These are phyloP conservation scores for Erodium maritimum DNA, from an alignment of 345 rosid species.

Conservation along the genomic window DNA sequence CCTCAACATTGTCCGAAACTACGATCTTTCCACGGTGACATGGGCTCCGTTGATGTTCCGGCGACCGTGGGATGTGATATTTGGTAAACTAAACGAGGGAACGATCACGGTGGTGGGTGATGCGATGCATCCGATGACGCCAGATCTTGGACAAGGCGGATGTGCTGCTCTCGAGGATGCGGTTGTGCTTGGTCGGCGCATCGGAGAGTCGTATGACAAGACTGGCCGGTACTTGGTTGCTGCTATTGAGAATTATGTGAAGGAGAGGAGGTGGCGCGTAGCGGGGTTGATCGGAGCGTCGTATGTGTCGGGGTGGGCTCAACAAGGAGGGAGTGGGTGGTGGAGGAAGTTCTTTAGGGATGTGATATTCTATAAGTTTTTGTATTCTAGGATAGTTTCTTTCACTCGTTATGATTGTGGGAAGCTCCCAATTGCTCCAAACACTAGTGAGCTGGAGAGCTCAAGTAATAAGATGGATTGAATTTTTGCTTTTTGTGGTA, in stretches of 20 bases:
- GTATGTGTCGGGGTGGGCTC: constrained; percentile 23
- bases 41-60: constrained; percentile 22
- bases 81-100: constrained; percentile 21
- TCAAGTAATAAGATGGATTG: no score
- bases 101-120: constrained; percentile 33
- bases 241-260: constrained; percentile 15
- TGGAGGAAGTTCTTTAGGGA: no score
- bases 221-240: constrained; percentile 1
- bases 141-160: constrained; percentile 34
- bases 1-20: constrained; percentile 14
- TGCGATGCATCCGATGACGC: constrained; percentile 45
- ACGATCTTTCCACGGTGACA: constrained; percentile 19
- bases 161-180: constrained; percentile 28
- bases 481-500: no score
- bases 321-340: constrained; percentile 19
- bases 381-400: no score
- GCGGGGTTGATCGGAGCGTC: constrained; percentile 14
- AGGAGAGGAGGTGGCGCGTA: constrained; percentile 24
- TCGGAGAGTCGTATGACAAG: constrained; percentile 11
- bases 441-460: no score
- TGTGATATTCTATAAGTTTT: no score
- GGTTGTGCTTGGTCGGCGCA: constrained; percentile 23
- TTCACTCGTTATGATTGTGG: no score
- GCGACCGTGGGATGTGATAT: constrained; percentile 23
- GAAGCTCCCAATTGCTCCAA: no score